Conservation (phyloP, 83 land plant genomes). For the Diphasiastrum complanatum region DNA sequence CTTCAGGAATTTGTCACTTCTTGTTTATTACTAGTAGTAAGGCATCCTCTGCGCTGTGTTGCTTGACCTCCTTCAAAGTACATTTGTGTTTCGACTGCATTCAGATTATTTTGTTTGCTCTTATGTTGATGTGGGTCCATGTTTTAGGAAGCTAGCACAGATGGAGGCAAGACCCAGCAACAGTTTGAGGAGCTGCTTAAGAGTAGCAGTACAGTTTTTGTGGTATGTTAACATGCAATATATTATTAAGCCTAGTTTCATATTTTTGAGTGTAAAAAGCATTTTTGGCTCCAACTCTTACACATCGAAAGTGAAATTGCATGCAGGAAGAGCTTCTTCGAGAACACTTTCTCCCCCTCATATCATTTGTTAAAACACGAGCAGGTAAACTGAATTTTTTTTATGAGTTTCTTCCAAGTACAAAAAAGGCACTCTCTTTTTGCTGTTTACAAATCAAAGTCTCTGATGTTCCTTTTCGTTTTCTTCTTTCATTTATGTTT, state of each 20-base stretch:
- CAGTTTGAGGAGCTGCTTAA: constrained; percentile 96
- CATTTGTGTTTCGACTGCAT: background rate
- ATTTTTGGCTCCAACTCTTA: background rate
- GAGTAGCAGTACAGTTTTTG: constrained; percentile 77
- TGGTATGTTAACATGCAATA: no score
- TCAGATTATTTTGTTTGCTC: background rate
- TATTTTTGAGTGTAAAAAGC: no score
- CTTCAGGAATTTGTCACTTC: background rate
- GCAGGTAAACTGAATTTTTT: constrained; percentile 50
- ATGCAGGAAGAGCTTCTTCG: constrained; percentile 87
- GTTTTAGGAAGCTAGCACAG: constrained; percentile 88
- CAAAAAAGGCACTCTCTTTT: background rate
- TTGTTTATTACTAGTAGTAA: no score
- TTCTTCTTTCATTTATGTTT: no score
- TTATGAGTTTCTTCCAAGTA: background rate
- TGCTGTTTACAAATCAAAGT: no score
- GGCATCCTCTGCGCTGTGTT: no score
- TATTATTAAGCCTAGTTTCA: no score
- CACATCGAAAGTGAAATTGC: background rate
- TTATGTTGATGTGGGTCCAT: background rate
- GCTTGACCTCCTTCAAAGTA: no score
- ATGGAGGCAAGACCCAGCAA: constrained; percentile 77
- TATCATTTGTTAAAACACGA: constrained; percentile 86
- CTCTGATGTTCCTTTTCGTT: no score
- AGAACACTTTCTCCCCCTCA: constrained; percentile 81